Evolutionary conservation across 164 flowering plant genomes (phyloP), one percentile per base, ranked within the genome.

Genomic region (Malania oleifera): DNA sequence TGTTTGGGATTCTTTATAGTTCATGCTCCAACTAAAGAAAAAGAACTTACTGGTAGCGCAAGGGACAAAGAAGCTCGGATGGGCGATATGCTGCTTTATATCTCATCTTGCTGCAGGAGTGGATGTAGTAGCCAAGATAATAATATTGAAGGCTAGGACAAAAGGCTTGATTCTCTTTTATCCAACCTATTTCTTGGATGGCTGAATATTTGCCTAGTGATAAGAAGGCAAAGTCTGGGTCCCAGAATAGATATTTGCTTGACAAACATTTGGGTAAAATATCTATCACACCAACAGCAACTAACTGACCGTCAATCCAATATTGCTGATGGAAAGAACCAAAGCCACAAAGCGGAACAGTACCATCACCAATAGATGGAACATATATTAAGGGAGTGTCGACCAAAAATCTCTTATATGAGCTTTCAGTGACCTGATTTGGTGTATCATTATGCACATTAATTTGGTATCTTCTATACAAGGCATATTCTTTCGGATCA

Each of bases 321-420:
- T 90, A 93, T 75, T 83, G 96, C 75, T 90, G 97, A 75, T 90
- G 97, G 67, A 93, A 93, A 63, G 98, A 93, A n/a, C 97, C 98
- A 81, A 86, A 93, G 14, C 98, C 98, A 75, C 91, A 85, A 39
- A 82, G 80, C 52, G 97, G 92, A 60, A 82, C 86, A 7, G 77
- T 71, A 19, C 69, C 66, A 74, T 83, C 83, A 48, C 70, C 78
- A 52, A 80, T 71, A 39, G 96, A 78, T 23, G 84, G 86, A 60
- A 86, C 83, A 78, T 60, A 79, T 20, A 77, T 49, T 25, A 93
- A 71, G 26, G 98, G 98, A 59, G 85, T 71, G 38, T 93, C 92
- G 61, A 93, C 90, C 71, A 93, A 58, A 73, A 90, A 93, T 40
- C 82, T 78, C 66, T 25, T 75, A 69, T 90, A 93, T 41, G 89